phyloP scores from a whole-genome alignment of 345 rosid species.

The Odontarrhena argentea region DNA sequence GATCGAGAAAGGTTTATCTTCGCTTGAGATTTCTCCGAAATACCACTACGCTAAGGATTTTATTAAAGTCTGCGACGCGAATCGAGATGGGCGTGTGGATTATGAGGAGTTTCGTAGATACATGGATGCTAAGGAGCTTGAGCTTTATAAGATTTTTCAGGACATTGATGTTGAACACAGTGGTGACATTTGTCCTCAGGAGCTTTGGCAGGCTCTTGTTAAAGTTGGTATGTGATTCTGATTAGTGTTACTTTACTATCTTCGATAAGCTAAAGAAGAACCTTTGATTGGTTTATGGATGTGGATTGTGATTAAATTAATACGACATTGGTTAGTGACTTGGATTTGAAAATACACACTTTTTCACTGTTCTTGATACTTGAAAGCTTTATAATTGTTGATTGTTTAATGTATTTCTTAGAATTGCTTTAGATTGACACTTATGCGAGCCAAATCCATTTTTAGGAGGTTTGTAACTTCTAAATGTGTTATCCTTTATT shows the following conservation, averaged over 20 bases:
- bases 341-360: background rate
- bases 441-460: background rate
- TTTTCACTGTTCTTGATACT: conserved; percentile 11
- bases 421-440: background rate
- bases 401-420: background rate
- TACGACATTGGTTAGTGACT: background rate
- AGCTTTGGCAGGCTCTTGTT: conserved; percentile 81
- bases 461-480: background rate
- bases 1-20: conserved; percentile 84
- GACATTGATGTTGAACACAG: conserved; percentile 76
- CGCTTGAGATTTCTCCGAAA: conserved; percentile 68
- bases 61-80: conserved; percentile 71
- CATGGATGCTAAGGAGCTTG: conserved; percentile 87
- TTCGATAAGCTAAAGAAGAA: background rate
- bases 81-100: conserved; percentile 87
- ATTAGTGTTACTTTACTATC: conserved; percentile 4
- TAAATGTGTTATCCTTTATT: background rate
- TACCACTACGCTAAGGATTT: conserved; percentile 85
- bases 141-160: conserved; percentile 63
- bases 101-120: conserved; percentile 82
- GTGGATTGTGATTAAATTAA: background rate
- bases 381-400: background rate
- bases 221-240: conserved; percentile 65
- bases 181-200: conserved; percentile 86
- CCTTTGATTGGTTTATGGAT: background rate